A percentile compares a stretch with the other conserved stretches of the same genome.
Conservation (phyloP, 495 filamentous ascomycete genomes). For the Penicillium odoratum region DNA sequence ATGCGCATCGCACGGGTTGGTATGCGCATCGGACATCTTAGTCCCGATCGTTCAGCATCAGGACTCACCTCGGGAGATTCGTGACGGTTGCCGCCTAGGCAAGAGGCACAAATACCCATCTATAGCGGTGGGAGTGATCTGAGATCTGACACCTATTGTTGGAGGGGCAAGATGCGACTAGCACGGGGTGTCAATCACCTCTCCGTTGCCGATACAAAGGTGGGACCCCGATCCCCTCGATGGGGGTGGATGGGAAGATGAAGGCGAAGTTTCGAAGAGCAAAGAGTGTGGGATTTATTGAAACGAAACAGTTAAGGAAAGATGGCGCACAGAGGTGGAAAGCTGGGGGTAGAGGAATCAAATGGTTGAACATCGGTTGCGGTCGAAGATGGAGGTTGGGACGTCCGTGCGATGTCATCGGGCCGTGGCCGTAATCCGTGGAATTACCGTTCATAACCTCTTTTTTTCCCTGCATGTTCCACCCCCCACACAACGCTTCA, state of each 20-base stretch:
- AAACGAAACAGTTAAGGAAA: conserved; percentile 11
- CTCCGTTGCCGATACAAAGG: conserved; percentile 20
- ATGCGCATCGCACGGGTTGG: conserved; percentile 18
- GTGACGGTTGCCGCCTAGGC: conserved; percentile 47
- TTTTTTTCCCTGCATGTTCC: conserved; percentile 6
- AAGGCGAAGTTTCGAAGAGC: conserved; percentile 1
- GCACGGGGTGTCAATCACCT: conserved; percentile 31
- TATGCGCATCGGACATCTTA: conserved; percentile 17
- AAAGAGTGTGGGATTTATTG: conserved; percentile 24
- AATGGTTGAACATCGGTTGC: conserved; percentile 7
- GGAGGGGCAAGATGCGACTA: conserved; percentile 23
- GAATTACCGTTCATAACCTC: conserved; percentile 3
- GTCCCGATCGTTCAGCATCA: not conserved
- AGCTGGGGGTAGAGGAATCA: conserved; percentile 1
- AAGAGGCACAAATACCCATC: conserved; percentile 56
- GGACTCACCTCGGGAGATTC: conserved; percentile 48
- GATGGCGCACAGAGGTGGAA: conserved; percentile 16
- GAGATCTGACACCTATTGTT: not conserved
- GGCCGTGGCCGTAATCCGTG: conserved; percentile 25
- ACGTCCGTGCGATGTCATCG: conserved; percentile 32
- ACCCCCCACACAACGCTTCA: not conserved
- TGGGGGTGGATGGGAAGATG: not conserved
- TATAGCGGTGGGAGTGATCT: conserved; percentile 15
- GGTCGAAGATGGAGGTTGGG: conserved; percentile 18
- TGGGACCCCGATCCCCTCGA: conserved; percentile 17